Percentiles rank a stretch among this genome's conserved stretches.
Evolutionary conservation across 768 basidiomycete species (phyloP).

Genomic region (Dendrothele bispora): DNA sequence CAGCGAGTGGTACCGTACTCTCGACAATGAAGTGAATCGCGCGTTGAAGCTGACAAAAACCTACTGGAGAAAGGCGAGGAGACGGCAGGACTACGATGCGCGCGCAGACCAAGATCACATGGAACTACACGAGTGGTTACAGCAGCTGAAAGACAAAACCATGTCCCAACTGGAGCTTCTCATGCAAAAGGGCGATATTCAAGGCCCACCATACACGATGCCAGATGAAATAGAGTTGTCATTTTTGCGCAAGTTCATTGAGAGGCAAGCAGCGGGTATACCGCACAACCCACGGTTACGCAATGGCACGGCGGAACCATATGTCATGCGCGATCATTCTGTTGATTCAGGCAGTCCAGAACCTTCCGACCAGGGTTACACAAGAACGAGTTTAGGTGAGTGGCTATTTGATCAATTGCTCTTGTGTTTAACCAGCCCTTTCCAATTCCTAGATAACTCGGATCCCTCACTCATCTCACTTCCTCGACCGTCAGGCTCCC

Average conservation of each 20-base stretch:
- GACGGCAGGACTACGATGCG: slow-evolving; percentile 83
- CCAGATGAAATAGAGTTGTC: slow-evolving; percentile 74
- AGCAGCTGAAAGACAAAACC: slow-evolving; percentile 85
- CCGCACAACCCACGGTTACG: slow-evolving; percentile 82
- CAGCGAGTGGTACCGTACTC: slow-evolving; percentile 80
- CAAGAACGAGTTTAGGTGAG: slow-evolving; percentile 24
- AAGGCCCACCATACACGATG: slow-evolving; percentile 81
- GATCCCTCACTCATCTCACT: slow-evolving; percentile 20
- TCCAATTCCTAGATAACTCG: background rate
- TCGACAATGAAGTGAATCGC: slow-evolving; percentile 76
- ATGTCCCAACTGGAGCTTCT: slow-evolving; percentile 86
- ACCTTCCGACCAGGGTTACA: slow-evolving; percentile 42
- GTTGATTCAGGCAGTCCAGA: slow-evolving; percentile 49
- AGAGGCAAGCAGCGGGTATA: slow-evolving; percentile 71
- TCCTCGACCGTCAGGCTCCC: slow-evolving; percentile 51
- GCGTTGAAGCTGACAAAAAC: slow-evolving; percentile 85
- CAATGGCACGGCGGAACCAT: slow-evolving; percentile 39
- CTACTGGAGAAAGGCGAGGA: slow-evolving; percentile 79
- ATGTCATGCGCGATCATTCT: slow-evolving; percentile 44
- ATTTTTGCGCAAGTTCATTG: slow-evolving; percentile 81
- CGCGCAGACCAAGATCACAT: slow-evolving; percentile 87
- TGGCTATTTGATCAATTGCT: slow-evolving; percentile 8
- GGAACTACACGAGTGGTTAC: slow-evolving; percentile 86
- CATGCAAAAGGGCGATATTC: slow-evolving; percentile 87
- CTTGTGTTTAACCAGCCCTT: background rate